phyloP scores from a whole-genome alignment of 768 basidiomycete genomes.

The Nevesoporus exiguus region DNA sequence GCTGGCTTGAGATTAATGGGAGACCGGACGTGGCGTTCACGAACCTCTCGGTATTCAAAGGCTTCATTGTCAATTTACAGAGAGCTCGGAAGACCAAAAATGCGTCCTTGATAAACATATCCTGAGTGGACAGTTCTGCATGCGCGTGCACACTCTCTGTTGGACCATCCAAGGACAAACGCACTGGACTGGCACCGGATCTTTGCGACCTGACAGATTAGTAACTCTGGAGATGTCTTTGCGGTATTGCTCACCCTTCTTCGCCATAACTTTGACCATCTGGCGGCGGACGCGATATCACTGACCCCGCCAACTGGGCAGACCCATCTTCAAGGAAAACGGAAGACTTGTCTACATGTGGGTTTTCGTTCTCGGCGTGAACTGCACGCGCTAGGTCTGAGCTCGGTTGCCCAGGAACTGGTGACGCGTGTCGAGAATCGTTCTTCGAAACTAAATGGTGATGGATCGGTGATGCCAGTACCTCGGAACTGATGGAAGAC shows the following conservation, averaged over 20 bases:
- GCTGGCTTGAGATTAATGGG: constrained; percentile 12
- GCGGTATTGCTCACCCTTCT: constrained; percentile 21
- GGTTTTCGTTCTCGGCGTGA: constrained; percentile 1
- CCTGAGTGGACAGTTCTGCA: constrained; percentile 65
- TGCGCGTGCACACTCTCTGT: constrained; percentile 20
- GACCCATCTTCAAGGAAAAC: neutral
- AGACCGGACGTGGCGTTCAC: constrained; percentile 16
- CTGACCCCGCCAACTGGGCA: neutral
- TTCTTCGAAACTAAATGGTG: constrained; percentile 2
- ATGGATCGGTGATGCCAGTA: constrained; percentile 7
- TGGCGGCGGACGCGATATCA: neutral
- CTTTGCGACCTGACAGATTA: constrained; percentile 6
- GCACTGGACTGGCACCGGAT: constrained; percentile 28
- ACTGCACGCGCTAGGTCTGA: constrained; percentile 1
- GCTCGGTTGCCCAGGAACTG: neutral
- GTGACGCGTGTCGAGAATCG: constrained; percentile 13
- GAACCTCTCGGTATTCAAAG: constrained; percentile 88
- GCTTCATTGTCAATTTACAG: constrained; percentile 98
- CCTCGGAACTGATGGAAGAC: constrained; percentile 25
- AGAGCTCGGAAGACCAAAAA: constrained; percentile 96
- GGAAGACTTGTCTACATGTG: neutral
- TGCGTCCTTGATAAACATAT: constrained; percentile 94
- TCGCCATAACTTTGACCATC: constrained; percentile 7
- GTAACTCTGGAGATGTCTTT: neutral
- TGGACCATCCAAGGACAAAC: constrained; percentile 14